These are phyloP conservation scores for Trametopsis cervina DNA, from an alignment of 768 basidiomycete genomes.

Conservation along the genomic window DNA sequence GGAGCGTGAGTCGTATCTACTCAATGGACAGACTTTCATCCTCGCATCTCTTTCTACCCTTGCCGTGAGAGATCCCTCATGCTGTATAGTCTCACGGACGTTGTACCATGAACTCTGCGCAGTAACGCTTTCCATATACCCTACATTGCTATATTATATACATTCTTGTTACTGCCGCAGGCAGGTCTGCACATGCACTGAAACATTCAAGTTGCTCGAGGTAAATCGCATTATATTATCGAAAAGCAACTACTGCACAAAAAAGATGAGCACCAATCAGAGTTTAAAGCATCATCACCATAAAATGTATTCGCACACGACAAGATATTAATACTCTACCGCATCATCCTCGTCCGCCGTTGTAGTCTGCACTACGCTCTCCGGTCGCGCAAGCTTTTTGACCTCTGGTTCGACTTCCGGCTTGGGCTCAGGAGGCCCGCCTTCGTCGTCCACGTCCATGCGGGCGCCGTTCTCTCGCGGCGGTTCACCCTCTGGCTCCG, in stretches of 20 bases:
- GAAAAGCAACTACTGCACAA: neutral
- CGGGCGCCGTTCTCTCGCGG: conserved; percentile 1
- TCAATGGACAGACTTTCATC: no score
- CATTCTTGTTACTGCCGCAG: no score
- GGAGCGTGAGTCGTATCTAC: no score
- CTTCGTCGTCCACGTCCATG: conserved; percentile 30
- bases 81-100: no score
- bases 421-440: conserved; percentile 38
- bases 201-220: no score
- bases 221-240: no score
- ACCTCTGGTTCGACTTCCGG: conserved; percentile 30
- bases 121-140: no score
- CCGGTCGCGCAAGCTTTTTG: conserved; percentile 31
- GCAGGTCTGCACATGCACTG: no score
- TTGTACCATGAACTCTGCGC: no score
- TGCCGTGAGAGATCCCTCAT: no score
- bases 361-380: conserved; percentile 38
- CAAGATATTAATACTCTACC: conserved; percentile 56
- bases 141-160: no score
- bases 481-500: conserved; percentile 30
- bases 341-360: conserved; percentile 70
- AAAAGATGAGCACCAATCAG: neutral
- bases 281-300: conserved; percentile 9
- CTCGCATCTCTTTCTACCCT: no score
- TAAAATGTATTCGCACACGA: neutral